phyloP scores from a whole-genome alignment of 2,329 filamentous ascomycete species.

The Macrophomina phaseolina region DNA sequence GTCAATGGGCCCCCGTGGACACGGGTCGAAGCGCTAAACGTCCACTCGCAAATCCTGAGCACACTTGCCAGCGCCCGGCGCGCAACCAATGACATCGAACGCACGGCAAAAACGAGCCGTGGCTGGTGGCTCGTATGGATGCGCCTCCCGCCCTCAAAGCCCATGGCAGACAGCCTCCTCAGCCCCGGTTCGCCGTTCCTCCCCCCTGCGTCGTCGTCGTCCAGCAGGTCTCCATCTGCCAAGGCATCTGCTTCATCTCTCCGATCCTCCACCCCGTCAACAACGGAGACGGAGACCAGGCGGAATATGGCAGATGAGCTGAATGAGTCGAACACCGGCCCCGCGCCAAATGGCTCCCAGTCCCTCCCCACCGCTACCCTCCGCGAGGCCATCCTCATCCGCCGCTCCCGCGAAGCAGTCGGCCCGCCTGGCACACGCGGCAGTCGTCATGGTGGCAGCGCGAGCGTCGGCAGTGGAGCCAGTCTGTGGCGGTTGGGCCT shows the following conservation, averaged over 20 bases:
- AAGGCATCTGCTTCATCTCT: not conserved
- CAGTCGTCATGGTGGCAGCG: constrained; percentile 31
- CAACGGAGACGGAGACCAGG: not conserved
- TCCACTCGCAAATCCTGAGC: constrained; percentile 65
- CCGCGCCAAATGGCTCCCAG: not conserved
- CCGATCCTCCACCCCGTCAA: not conserved
- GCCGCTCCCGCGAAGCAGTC: constrained; percentile 24
- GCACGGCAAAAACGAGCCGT: constrained; percentile 67
- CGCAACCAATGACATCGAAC: constrained; percentile 56
- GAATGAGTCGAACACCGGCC: not conserved
- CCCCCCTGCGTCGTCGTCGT: not conserved
- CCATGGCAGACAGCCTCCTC: not conserved
- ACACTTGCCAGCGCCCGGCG: constrained; percentile 60
- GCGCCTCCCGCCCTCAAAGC: constrained; percentile 47
- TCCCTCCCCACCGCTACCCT: constrained; percentile 16
- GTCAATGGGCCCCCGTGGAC: constrained; percentile 48
- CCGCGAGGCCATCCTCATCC: constrained; percentile 31
- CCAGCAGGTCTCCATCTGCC: constrained; percentile 31
- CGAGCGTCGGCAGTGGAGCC: constrained; percentile 34
- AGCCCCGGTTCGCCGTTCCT: not conserved
- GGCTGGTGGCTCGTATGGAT: constrained; percentile 74
- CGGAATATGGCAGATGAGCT: not conserved
- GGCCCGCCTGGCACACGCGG: not conserved
- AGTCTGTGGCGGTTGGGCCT: constrained; percentile 30
- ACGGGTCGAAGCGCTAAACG: constrained; percentile 65